phyloP scores from a whole-genome alignment of 306 rosid genomes.

The Prunus mira region DNA sequence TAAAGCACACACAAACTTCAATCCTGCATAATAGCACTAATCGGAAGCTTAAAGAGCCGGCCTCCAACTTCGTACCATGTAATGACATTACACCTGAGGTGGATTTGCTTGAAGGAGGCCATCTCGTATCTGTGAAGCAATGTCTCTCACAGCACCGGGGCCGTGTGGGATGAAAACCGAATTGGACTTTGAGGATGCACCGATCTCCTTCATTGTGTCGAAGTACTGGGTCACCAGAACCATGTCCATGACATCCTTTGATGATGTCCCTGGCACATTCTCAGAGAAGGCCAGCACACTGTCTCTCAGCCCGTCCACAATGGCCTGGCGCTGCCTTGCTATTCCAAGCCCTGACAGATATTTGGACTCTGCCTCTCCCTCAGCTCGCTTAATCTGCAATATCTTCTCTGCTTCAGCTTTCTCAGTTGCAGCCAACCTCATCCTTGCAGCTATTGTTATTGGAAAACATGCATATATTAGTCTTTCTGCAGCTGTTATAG shows the following conservation, averaged over 20 bases:
- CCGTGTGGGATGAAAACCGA: slow-evolving; percentile 57
- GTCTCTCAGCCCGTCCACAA: slow-evolving; percentile 57
- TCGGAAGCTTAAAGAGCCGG: background rate
- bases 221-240: slow-evolving; percentile 56
- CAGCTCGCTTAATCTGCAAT: slow-evolving; percentile 50
- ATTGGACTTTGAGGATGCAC: slow-evolving; percentile 46
- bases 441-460: slow-evolving; percentile 39
- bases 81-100: background rate
- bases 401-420: slow-evolving; percentile 60
- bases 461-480: slow-evolving; percentile 1
- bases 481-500: background rate
- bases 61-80: background rate
- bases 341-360: slow-evolving; percentile 51
- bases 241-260: slow-evolving; percentile 62
- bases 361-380: slow-evolving; percentile 57
- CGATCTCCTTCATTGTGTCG: slow-evolving; percentile 55
- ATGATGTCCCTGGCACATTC: slow-evolving; percentile 50
- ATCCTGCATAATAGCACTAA: background rate
- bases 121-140: slow-evolving; percentile 48
- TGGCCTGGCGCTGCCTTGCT: slow-evolving; percentile 62
- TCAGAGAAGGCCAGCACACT: slow-evolving; percentile 54
- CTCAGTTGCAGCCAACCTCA: slow-evolving; percentile 54
- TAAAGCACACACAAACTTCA: background rate
- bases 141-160: slow-evolving; percentile 51
- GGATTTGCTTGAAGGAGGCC: slow-evolving; percentile 48